Percentiles rank a stretch among this genome's conserved stretches.
Conservation (phyloP, 441 rosid species). For the Geranium incanum region DNA sequence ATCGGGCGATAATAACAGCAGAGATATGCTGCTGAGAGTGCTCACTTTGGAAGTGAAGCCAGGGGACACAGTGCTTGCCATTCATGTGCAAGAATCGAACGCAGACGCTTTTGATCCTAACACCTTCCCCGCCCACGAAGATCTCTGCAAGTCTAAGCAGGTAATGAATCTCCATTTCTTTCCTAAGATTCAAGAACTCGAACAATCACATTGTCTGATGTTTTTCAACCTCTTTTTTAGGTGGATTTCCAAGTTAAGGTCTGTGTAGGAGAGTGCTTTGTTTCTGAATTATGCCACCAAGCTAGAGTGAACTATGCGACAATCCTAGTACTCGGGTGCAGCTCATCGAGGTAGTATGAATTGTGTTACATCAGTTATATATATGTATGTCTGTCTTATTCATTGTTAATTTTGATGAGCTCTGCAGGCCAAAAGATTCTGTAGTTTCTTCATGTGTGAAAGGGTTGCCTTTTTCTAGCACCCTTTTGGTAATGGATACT, state of each 20-base stretch:
- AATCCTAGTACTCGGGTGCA: conserved; percentile 35
- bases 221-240: conserved; percentile 13
- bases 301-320: conserved; percentile 32
- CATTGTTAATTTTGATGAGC: background rate
- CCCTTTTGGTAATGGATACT: conserved; percentile 28
- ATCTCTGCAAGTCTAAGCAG: conserved; percentile 36
- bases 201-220: background rate
- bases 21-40: conserved; percentile 28
- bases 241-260: conserved; percentile 34
- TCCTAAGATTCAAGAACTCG: background rate
- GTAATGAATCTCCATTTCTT: conserved; percentile 9
- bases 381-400: no score
- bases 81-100: conserved; percentile 29
- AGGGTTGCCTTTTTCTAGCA: conserved; percentile 35
- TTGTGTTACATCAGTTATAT: background rate
- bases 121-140: conserved; percentile 36
- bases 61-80: conserved; percentile 30
- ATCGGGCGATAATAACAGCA: conserved; percentile 25
- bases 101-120: conserved; percentile 30
- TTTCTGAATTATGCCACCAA: conserved; percentile 29
- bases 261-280: conserved; percentile 27
- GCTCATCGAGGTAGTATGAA: conserved; percentile 24
- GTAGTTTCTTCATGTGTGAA: conserved; percentile 21
- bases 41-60: conserved; percentile 19
- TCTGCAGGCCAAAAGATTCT: conserved; percentile 29